Base-by-base conservation (phyloP, 2,329 filamentous ascomycete species). In the Hypoxylon sp. region DNA sequence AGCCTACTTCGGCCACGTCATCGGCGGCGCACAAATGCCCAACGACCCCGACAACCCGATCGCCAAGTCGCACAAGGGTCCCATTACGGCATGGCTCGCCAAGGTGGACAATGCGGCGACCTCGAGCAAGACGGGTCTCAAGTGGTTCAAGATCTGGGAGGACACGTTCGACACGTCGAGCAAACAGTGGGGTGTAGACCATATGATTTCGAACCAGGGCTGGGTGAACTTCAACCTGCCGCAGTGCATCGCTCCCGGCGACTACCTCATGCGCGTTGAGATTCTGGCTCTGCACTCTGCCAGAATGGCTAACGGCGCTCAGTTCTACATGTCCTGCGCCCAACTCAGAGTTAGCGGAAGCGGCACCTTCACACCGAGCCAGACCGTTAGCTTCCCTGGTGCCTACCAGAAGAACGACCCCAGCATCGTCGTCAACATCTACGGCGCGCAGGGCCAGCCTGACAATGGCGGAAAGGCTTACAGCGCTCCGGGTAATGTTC, bases 131-230 rank as follows among this genome's bases (percentile, higher is more conserved):
- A 77, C 72, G 2, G 81, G 82, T 3, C 79, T 82, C 17, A 78
- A 80, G 60, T 87, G 85, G 85, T 87, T 88, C 80, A 88, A 88
- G 81, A 81, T 88, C 72, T 84, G 81, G 76, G 81, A 85, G 67
- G 84, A 87, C 69, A 82, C 81, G 5, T 82, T 83, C 71, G 79
- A 84, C 73, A 75, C 78, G 3, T 73, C 76, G 42, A 79, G 76
- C 53, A 81, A 80, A 72, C 79, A 80, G 62, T 86, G 85, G 85
- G 85, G 82, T 19, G 84, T 85, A 51, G 82, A 84, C 75, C 79
- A 79, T 74, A 77, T 84, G 77, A 79, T 83, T 70, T 61, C 75
- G 54, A 78, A 81, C 71, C 77, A 80, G 60, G 82, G 85, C 31
- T 85, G 83, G 80, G 76, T 79, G 44, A 84, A 81, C 72, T 84